These are phyloP conservation scores for Lodderomyces orthopsilosis DNA, from an alignment of 1,139 yeast genomes.

Conservation along the genomic window DNA sequence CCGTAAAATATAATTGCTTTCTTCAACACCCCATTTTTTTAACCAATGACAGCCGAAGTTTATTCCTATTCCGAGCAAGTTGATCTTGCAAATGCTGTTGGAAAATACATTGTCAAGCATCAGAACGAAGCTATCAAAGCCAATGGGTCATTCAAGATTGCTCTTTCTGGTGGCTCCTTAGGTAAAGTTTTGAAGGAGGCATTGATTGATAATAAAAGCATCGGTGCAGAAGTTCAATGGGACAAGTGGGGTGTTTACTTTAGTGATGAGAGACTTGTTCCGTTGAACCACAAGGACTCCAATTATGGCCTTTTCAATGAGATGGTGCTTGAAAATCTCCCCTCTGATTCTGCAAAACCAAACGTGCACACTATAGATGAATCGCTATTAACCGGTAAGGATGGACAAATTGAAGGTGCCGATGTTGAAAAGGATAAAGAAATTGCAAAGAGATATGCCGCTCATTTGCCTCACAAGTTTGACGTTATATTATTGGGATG, in stretches of 20 bases:
- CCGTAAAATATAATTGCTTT: not conserved
- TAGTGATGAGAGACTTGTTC: constrained; percentile 72
- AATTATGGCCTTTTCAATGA: constrained; percentile 63
- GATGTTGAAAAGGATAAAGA: constrained; percentile 38
- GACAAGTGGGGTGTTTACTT: constrained; percentile 67
- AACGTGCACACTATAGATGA: constrained; percentile 52
- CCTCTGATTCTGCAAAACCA: constrained; percentile 34
- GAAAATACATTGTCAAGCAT: constrained; percentile 47
- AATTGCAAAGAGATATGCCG: constrained; percentile 44
- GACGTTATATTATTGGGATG: constrained; percentile 69
- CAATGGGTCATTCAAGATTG: constrained; percentile 58
- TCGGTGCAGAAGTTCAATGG: constrained; percentile 54
- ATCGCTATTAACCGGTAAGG: constrained; percentile 42
- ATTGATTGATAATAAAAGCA: constrained; percentile 55
- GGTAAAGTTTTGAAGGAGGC: constrained; percentile 74
- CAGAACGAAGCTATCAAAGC: constrained; percentile 47
- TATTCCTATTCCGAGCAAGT: constrained; percentile 52
- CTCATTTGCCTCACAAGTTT: constrained; percentile 44
- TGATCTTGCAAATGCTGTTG: constrained; percentile 60
- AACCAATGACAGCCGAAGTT: constrained; percentile 35
- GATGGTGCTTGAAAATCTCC: constrained; percentile 50
- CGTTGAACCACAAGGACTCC: constrained; percentile 63
- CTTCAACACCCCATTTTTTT: not conserved
- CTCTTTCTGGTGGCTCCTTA: constrained; percentile 88
- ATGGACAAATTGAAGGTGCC: constrained; percentile 40